Evolutionary conservation across 257 asterid genomes (phyloP).

Genomic region (Primulina tabacum): DNA sequence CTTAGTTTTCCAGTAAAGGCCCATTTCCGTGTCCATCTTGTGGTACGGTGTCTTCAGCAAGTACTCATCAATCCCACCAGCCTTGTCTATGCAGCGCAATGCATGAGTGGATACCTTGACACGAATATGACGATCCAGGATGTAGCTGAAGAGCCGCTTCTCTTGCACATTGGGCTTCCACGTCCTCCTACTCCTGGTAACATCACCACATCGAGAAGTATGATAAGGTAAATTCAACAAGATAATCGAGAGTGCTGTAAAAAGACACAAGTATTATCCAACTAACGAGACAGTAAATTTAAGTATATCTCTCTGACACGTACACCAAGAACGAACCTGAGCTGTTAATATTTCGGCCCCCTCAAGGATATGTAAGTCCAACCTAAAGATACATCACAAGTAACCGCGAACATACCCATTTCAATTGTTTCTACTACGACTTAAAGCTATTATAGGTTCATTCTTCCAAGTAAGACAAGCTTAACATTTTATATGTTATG

Average conservation of each 20-base stretch:
- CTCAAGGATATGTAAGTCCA: constrained; percentile 10
- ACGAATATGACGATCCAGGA: constrained; percentile 77
- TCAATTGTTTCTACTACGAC: neutral
- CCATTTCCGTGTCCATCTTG: constrained; percentile 86
- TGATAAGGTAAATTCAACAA: constrained; percentile 23
- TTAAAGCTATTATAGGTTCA: no score
- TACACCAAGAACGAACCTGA: constrained; percentile 13
- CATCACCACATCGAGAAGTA: constrained; percentile 21
- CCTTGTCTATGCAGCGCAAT: constrained; percentile 93
- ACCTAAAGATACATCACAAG: neutral
- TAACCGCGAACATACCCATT: constrained; percentile 1
- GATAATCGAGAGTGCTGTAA: neutral
- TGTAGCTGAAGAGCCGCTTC: constrained; percentile 88
- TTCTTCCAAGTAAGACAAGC: no score
- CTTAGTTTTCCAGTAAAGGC: constrained; percentile 87
- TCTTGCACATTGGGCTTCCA: constrained; percentile 96
- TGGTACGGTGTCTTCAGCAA: constrained; percentile 85
- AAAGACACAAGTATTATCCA: neutral
- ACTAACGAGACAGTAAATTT: no score
- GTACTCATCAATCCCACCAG: constrained; percentile 94
- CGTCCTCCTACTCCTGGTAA: constrained; percentile 64
- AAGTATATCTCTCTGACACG: neutral
- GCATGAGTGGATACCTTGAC: constrained; percentile 90
- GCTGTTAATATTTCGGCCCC: constrained; percentile 18
- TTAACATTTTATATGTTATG: no score